Conservation (phyloP, 148 eudicot species). For the Camellia sinensis region DNA sequence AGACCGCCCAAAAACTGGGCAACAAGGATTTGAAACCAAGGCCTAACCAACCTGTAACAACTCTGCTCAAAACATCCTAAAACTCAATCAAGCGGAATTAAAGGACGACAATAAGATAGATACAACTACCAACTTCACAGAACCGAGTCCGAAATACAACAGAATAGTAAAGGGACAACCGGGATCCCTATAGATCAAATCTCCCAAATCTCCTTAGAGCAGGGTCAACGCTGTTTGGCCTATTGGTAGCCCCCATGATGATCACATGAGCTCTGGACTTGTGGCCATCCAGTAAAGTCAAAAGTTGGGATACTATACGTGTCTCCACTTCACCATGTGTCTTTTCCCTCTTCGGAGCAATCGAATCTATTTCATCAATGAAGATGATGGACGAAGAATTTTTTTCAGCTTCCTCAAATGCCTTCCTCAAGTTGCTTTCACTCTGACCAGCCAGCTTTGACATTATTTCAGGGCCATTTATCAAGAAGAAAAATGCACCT, state of each 20-base stretch:
- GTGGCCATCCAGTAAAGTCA: conserved; percentile 36
- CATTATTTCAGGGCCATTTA: conserved; percentile 38
- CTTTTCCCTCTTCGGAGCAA: conserved; percentile 38
- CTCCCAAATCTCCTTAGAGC: conserved; percentile 35
- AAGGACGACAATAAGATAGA: no score
- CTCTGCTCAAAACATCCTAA: no score
- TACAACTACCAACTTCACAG: no score
- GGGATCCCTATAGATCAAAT: no score
- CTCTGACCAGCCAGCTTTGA: conserved; percentile 38
- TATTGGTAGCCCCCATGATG: conserved; percentile 36
- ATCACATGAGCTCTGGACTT: conserved; percentile 36
- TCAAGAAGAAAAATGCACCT: conserved; percentile 36
- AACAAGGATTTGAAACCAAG: no score
- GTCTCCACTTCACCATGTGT: conserved; percentile 37
- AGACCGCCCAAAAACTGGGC: no score
- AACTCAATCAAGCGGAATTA: no score
- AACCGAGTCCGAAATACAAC: no score
- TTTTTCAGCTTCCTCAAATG: conserved; percentile 39
- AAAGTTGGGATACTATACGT: conserved; percentile 34
- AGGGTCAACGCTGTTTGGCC: conserved; percentile 36
- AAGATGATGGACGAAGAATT: conserved; percentile 35
- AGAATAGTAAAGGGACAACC: no score
- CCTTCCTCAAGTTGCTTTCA: conserved; percentile 34
- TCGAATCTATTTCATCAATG: conserved; percentile 34
- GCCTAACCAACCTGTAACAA: no score